phyloP scores from a whole-genome alignment of 331 rosid genomes.

The Rhamnella rubrinervis region DNA sequence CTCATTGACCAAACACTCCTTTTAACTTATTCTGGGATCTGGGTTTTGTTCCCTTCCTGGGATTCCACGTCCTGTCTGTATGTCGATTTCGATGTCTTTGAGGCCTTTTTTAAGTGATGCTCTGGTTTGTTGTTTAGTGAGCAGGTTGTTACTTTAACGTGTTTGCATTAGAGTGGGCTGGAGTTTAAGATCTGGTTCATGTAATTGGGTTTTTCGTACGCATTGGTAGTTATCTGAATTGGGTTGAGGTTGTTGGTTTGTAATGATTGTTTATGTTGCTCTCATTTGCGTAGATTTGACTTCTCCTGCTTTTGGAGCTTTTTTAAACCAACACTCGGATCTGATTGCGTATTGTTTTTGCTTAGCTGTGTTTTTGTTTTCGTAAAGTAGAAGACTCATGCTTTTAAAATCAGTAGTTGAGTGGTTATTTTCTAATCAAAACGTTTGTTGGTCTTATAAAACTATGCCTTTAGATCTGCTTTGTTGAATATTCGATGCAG shows the following conservation, averaged over 20 bases:
- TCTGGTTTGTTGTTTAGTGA: conserved; percentile 8
- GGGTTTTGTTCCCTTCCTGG: conserved; percentile 7
- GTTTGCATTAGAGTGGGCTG: neutral
- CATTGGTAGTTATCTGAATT: conserved; percentile 1
- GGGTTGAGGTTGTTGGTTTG: neutral
- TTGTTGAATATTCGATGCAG: conserved; percentile 3
- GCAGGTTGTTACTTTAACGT: neutral
- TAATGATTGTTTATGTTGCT: neutral
- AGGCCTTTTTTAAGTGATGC: conserved; percentile 6
- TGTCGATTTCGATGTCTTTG: conserved; percentile 17
- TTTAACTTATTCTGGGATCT: conserved; percentile 9
- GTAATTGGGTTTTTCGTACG: neutral
- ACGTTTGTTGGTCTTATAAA: neutral
- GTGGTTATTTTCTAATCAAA: neutral
- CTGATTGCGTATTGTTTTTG: conserved; percentile 9
- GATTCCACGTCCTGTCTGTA: conserved; percentile 14
- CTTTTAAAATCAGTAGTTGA: neutral
- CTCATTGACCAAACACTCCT: neutral
- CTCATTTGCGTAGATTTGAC: neutral
- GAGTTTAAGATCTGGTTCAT: conserved; percentile 19
- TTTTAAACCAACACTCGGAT: neutral
- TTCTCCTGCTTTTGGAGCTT: too few relatives aligned
- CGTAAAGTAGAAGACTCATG: neutral
- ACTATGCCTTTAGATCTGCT: conserved; percentile 13
- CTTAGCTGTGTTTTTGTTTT: conserved; percentile 14